phyloP scores from a whole-genome alignment of 768 basidiomycete species.

The Mycena belliarum region DNA sequence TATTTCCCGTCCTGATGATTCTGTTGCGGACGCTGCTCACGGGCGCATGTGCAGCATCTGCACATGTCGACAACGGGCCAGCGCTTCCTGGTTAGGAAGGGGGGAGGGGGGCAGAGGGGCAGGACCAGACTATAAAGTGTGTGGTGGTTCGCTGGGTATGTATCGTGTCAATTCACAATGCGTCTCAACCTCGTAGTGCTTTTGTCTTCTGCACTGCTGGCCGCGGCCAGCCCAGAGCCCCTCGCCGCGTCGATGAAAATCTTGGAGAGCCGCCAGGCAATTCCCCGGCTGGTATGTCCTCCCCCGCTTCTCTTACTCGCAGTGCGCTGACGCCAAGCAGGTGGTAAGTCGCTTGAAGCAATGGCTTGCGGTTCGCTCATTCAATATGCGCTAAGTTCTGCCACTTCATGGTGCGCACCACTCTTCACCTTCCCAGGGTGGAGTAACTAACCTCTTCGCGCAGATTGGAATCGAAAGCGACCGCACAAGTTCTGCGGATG shows the following conservation, averaged over 20 bases:
- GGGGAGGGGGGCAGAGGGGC: too few species aligned
- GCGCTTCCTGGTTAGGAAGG: too few species aligned
- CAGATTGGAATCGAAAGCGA: slow-evolving; percentile 21
- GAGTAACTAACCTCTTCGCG: not conserved
- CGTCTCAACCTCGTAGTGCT: not conserved
- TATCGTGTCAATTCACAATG: not conserved
- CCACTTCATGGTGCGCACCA: slow-evolving; percentile 9
- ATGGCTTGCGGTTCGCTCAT: not conserved
- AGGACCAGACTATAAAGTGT: not conserved
- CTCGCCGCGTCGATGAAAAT: not conserved
- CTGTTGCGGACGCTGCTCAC: too few species aligned
- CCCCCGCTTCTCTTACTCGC: not conserved
- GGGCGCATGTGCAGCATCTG: too few species aligned
- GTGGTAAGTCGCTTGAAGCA: not conserved
- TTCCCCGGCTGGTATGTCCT: slow-evolving; percentile 1
- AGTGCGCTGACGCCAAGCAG: not conserved
- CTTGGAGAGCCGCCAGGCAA: slow-evolving; percentile 5
- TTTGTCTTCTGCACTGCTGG: slow-evolving; percentile 2
- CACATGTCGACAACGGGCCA: too few species aligned
- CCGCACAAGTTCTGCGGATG: slow-evolving; percentile 14
- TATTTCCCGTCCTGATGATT: too few species aligned
- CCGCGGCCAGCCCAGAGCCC: slow-evolving; percentile 1
- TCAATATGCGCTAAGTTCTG: slow-evolving; percentile 1
- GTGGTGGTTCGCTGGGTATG: not conserved
- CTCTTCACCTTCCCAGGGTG: not conserved